Evolutionary conservation across 2,329 filamentous ascomycete genomes (phyloP).

Genomic region (Peltaster fructicola): DNA sequence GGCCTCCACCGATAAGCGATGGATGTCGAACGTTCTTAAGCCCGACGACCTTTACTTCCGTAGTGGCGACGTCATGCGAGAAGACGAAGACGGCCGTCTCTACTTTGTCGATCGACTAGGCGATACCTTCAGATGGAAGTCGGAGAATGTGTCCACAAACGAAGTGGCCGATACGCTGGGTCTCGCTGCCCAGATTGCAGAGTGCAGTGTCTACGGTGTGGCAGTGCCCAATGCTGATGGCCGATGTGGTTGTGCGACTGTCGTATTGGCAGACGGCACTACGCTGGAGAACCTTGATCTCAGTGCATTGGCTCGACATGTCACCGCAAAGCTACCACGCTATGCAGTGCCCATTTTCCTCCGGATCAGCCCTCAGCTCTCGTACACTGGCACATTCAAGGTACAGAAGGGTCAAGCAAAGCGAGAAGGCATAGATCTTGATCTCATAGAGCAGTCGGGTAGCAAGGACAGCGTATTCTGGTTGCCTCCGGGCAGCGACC

Average conservation of each 20-base stretch:
- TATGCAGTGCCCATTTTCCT: conserved; percentile 67
- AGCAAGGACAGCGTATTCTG: conserved; percentile 41
- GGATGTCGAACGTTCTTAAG: conserved; percentile 52
- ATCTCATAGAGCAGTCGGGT: conserved; percentile 29
- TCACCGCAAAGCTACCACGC: conserved; percentile 40
- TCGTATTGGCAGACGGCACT: conserved; percentile 38
- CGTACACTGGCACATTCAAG: conserved; percentile 72
- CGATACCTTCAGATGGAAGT: conserved; percentile 66
- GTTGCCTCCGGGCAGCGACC: conserved; percentile 38
- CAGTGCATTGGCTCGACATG: conserved; percentile 43
- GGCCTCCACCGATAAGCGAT: conserved; percentile 51
- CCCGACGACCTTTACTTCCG: conserved; percentile 73
- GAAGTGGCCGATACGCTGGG: conserved; percentile 63
- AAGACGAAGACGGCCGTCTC: conserved; percentile 50
- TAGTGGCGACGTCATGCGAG: conserved; percentile 58
- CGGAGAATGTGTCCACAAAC: conserved; percentile 25
- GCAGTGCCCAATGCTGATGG: conserved; percentile 65
- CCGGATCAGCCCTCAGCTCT: conserved; percentile 41
- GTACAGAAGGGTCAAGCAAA: conserved; percentile 63
- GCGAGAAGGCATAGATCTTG: conserved; percentile 53
- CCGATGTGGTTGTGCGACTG: conserved; percentile 60
- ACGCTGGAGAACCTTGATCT: conserved; percentile 30
- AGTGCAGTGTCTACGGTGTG: conserved; percentile 78
- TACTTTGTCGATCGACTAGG: conserved; percentile 70
- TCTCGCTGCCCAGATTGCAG: conserved; percentile 44